Conservation (phyloP, 163 green algal genomes). For the Prototheca wickerhamii region DNA sequence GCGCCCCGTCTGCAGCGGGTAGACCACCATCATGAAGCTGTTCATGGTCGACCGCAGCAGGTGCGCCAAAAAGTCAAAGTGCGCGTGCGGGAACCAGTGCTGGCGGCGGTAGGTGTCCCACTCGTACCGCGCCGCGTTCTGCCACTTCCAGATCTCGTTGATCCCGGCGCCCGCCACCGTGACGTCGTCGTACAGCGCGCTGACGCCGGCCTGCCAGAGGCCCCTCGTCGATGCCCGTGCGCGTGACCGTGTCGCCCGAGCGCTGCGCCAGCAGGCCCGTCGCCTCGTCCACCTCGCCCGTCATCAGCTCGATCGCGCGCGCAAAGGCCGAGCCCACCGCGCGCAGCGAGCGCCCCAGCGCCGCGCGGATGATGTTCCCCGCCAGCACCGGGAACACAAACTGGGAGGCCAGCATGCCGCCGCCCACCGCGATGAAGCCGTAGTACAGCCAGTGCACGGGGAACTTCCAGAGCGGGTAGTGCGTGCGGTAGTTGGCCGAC, state of each 20-base stretch:
- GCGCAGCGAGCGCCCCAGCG: constrained; percentile 3
- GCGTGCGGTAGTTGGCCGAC: neutral
- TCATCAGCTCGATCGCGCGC: neutral
- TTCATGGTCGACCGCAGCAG: constrained; percentile 3
- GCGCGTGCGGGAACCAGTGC: constrained; percentile 1
- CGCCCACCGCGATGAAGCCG: neutral
- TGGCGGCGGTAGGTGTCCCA: constrained; percentile 18
- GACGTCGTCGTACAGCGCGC: constrained; percentile 2
- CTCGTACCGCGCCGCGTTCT: neutral
- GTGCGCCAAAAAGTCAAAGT: constrained; percentile 3
- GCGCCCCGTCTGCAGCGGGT: constrained; percentile 9
- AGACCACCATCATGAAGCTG: constrained; percentile 14
- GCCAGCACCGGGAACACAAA: constrained; percentile 14
- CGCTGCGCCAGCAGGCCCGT: constrained; percentile 6
- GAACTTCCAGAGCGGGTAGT: neutral
- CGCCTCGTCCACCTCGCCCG: neutral
- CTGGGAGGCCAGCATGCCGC: neutral
- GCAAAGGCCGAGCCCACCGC: neutral
- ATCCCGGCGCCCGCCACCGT: neutral
- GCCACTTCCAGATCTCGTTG: neutral
- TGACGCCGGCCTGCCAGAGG: constrained; percentile 4
- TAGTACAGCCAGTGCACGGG: constrained; percentile 7
- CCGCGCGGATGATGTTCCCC: constrained; percentile 6
- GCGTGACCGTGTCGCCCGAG: constrained; percentile 8
- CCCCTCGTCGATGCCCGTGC: constrained; percentile 14